A percentile compares a stretch with the other conserved stretches of the same genome.
These are phyloP conservation scores for Gnomoniopsis smithogilvyi DNA, from an alignment of 2,329 filamentous ascomycete genomes.

Conservation along the genomic window DNA sequence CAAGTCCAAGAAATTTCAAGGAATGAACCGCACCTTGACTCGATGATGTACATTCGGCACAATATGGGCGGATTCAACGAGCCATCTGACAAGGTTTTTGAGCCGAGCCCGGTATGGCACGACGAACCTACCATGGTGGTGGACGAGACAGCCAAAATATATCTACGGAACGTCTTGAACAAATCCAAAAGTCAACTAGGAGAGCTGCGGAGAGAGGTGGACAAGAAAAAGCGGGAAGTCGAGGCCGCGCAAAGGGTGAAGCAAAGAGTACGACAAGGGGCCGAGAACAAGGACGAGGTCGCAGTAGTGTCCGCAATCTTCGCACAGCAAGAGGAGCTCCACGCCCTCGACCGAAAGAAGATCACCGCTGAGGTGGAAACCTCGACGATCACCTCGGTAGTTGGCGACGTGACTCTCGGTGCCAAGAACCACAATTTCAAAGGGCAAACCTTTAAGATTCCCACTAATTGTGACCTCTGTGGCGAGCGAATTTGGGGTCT, in stretches of 20 bases:
- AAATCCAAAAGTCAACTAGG: slow-evolving; percentile 85
- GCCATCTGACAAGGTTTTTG: slow-evolving; percentile 79
- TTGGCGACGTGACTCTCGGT: slow-evolving; percentile 88
- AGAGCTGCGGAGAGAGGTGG: slow-evolving; percentile 77
- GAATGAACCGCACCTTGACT: slow-evolving; percentile 86
- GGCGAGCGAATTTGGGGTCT: slow-evolving; percentile 96
- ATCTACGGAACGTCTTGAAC: slow-evolving; percentile 83
- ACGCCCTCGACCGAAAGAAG: slow-evolving; percentile 78
- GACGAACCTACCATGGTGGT: slow-evolving; percentile 85
- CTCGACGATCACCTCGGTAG: slow-evolving; percentile 83
- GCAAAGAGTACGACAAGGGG: slow-evolving; percentile 74
- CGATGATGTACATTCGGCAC: slow-evolving; percentile 96
- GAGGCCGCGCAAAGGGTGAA: slow-evolving; percentile 72
- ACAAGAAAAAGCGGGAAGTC: slow-evolving; percentile 82
- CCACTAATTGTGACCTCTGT: slow-evolving; percentile 96
- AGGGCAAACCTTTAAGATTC: slow-evolving; percentile 98
- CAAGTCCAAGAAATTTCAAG: slow-evolving; percentile 78
- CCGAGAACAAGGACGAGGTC: slow-evolving; percentile 85
- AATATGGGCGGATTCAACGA: slow-evolving; percentile 83
- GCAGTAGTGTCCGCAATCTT: slow-evolving; percentile 82
- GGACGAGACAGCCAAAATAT: slow-evolving; percentile 85
- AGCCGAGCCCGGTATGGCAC: slow-evolving; percentile 95
- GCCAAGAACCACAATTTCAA: slow-evolving; percentile 98
- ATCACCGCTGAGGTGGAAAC: slow-evolving; percentile 91
- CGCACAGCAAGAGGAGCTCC: slow-evolving; percentile 76